Evolutionary conservation across 1,139 yeast genomes (phyloP), one percentile per base, ranked within the genome.

Genomic region (Candida anutae): DNA sequence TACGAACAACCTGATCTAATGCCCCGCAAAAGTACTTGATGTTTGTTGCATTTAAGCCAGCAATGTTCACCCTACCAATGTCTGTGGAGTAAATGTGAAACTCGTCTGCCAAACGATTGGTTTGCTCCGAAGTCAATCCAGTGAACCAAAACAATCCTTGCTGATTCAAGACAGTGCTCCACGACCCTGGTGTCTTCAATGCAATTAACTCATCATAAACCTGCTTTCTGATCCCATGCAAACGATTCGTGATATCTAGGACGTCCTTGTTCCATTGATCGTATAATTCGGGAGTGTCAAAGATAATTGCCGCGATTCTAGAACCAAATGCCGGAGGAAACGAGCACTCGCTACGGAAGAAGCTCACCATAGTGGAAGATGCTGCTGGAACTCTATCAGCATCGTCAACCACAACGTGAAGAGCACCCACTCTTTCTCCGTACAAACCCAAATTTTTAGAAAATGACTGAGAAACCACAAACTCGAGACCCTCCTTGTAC

Each of bases 301-400:
- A 40, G 15, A 58, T 47, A 21, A 41, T 48, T 13, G 55, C 28
- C 5, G 67, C 66, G 12, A 64, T 45, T 34, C 69, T 46, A 18
- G 70, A 69, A 11, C 70, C 70, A 38, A 50, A 63, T 10, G 69
- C 67, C 13, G 71, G 70, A 8, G 63, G 69, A 47, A 63, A 63
- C 14, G 70, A 63, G 35, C 63, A 54, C 39, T 58, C 62, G 16
- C 48, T 32, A 39, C 71, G 48, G 43, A 63, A 58, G 24, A 50
- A 33, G 12, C 54, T 40, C 8, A 55, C 48, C 35, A 62, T 46
- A 8, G 45, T 47, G 13, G 48, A 42, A 32, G 46, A 44, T 13
- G 56, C 56, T 22, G 46, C 48, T 2, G 39, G 36, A 5, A 40
- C 34, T 16, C 36, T 34, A 0, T 37, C 36, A 12, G 32, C 32